phyloP scores from a whole-genome alignment of 495 filamentous ascomycete genomes.

The Penicillium herquei region DNA sequence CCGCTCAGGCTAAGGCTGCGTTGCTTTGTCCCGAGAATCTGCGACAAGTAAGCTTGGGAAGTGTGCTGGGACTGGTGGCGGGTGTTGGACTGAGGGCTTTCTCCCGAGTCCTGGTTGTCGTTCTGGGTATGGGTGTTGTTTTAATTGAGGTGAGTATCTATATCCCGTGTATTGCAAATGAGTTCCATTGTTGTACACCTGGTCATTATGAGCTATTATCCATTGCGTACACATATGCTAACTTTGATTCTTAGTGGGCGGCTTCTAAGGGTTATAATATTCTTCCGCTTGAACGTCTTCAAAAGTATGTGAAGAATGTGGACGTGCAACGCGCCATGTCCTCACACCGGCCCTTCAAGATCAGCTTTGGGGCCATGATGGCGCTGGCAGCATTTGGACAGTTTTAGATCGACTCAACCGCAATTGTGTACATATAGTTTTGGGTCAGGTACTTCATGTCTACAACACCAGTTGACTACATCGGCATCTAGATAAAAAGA shows the following conservation, averaged over 20 bases:
- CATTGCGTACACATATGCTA: too few relatives aligned
- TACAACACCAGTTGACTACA: not conserved
- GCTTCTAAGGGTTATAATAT: constrained; percentile 73
- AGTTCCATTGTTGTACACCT: too few relatives aligned
- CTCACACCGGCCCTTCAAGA: constrained; percentile 71
- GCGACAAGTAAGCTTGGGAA: constrained; percentile 68
- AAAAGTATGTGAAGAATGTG: constrained; percentile 56
- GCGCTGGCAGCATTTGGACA: constrained; percentile 70
- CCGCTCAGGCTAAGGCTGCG: constrained; percentile 10
- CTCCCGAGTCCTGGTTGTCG: constrained; percentile 67
- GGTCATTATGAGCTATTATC: too few relatives aligned
- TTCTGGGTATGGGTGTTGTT: constrained; percentile 70
- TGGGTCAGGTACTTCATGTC: not conserved
- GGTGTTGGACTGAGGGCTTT: constrained; percentile 74
- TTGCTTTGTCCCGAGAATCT: constrained; percentile 49
- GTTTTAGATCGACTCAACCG: constrained; percentile 27
- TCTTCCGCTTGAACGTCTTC: constrained; percentile 58
- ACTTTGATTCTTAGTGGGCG: constrained; percentile 52
- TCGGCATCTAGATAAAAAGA: not conserved
- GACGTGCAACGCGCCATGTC: constrained; percentile 60
- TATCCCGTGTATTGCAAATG: not conserved
- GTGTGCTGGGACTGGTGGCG: constrained; percentile 64
- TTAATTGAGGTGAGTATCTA: constrained; percentile 60
- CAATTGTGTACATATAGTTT: constrained; percentile 16
- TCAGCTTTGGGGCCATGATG: constrained; percentile 75